Evolutionary conservation across 2,329 filamentous ascomycete genomes (phyloP), one percentile per base, ranked within the genome.

Genomic region (Stemphylium lycopersici): DNA sequence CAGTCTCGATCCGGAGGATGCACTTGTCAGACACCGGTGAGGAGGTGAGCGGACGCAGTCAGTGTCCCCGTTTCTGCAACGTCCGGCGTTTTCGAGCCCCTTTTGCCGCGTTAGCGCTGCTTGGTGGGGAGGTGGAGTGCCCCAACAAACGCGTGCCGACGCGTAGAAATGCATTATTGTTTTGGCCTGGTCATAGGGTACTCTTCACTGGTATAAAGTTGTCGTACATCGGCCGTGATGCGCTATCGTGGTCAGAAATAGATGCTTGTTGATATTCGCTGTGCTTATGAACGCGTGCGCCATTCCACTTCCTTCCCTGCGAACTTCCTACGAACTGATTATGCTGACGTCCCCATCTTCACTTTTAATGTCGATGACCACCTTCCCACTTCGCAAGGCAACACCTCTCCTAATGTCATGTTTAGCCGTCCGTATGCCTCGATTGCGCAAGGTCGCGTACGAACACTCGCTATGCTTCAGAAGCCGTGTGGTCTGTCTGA

Each of bases 141-240:
- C 61, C 55, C 56, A 50, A 53, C 62, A 55, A 58, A 66, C 53
- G 58, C 58, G 52, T 59, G 51, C 45, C 57, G 34, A 61, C 55
- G 55, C 52, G 60, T 47, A 44, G 16, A 40, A 41, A 22, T 34
- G 32, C 31, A n/a, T 31, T n/a, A 16, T 42, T 42, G 40, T 38
- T 52, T 43, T 37, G 37, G 32, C 39, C 42, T 38, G 37, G 34
- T 5, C 24, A 22, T 32, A n/a, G 38, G 6, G 12, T 16, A 24
- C 18, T 12, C 38, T 38, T 18, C 6, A 12, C 24, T 22, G 13
- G 34, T 29, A 29, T 29, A 29, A 29, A 3, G 10, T 29, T 29
- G 26, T 10, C 6, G 26, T 11, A 29, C 26, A 3, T 29, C 8
- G 26, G 26, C 8, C 3, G 2, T 29, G 26, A 29, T 29, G 26